Evolutionary conservation across 352 stramenopile genomes (phyloP).

Genomic region (Phytophthora foliorum): DNA sequence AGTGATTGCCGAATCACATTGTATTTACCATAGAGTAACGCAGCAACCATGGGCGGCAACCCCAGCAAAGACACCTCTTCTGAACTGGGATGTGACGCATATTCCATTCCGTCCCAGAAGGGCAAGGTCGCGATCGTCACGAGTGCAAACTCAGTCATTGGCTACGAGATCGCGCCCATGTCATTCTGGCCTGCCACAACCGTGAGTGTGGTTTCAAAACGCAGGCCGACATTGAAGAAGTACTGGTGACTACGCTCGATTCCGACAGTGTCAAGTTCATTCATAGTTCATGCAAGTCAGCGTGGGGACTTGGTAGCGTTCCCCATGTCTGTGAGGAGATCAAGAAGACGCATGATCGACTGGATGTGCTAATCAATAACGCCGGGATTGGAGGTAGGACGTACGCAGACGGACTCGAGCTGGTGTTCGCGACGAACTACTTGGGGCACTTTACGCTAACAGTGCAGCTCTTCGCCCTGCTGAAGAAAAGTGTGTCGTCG

Average conservation of each 20-base stretch:
- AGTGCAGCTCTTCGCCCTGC: slow-evolving; percentile 43
- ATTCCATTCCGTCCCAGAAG: slow-evolving; percentile 4
- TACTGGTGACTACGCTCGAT: neutral
- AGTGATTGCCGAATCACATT: too few species aligned
- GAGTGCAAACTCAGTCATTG: slow-evolving; percentile 36
- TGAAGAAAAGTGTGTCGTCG: slow-evolving; percentile 35
- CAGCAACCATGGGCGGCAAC: neutral
- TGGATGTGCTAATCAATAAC: slow-evolving; percentile 80
- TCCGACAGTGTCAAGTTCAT: slow-evolving; percentile 52
- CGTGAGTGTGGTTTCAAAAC: slow-evolving; percentile 28
- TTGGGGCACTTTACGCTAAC: slow-evolving; percentile 68
- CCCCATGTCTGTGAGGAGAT: slow-evolving; percentile 42
- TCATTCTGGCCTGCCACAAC: slow-evolving; percentile 45
- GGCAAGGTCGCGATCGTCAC: slow-evolving; percentile 6
- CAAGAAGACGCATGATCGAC: slow-evolving; percentile 22
- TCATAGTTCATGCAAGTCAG: slow-evolving; percentile 60
- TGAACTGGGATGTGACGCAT: neutral
- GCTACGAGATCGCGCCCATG: slow-evolving; percentile 39
- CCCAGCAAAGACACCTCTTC: neutral
- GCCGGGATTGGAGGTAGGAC: slow-evolving; percentile 61
- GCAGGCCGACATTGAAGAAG: slow-evolving; percentile 30
- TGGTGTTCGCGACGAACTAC: slow-evolving; percentile 71
- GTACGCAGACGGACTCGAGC: slow-evolving; percentile 57
- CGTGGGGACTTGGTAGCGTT: slow-evolving; percentile 47
- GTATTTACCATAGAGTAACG: too few species aligned